A percentile compares a stretch with the other conserved stretches of the same genome.
Evolutionary conservation across 768 basidiomycete genomes (phyloP).

Genomic region (Leccinum truebloodii): DNA sequence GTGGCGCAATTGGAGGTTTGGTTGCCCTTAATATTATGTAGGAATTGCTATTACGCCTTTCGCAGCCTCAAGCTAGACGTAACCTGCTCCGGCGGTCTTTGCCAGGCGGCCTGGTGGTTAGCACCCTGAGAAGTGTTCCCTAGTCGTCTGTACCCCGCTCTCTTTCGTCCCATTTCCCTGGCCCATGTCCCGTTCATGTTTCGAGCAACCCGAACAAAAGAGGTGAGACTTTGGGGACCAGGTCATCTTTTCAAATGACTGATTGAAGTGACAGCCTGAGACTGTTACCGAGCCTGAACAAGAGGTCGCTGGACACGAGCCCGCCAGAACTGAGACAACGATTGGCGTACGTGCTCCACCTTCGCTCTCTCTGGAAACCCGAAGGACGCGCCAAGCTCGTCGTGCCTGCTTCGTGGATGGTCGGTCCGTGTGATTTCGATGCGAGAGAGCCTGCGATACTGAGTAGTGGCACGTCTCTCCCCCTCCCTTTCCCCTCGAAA

Average conservation of each 20-base stretch:
- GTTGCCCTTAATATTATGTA: constrained; percentile 12
- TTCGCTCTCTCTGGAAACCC: constrained; percentile 25
- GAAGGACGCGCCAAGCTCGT: constrained; percentile 16
- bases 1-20: background rate
- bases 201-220: constrained; percentile 1
- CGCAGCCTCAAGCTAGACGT: constrained; percentile 12
- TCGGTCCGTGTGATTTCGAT: constrained; percentile 8
- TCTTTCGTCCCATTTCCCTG: background rate
- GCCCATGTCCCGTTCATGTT: constrained; percentile 5
- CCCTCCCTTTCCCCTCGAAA: background rate
- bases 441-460: background rate
- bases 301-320: constrained; percentile 13
- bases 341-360: constrained; percentile 24
- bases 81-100: background rate
- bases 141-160: background rate
- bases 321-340: constrained; percentile 18
- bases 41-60: constrained; percentile 5
- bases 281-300: constrained; percentile 6
- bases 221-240: constrained; percentile 7
- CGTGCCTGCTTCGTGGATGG: constrained; percentile 29
- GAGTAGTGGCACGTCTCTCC: background rate
- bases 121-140: background rate
- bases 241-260: background rate
- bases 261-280: constrained; percentile 7
- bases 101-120: background rate